A percentile compares a stretch with the other conserved stretches of the same genome.
These are phyloP conservation scores for Cladobotryum mycophilum DNA, from an alignment of 2,329 filamentous ascomycete species.

Conservation along the genomic window DNA sequence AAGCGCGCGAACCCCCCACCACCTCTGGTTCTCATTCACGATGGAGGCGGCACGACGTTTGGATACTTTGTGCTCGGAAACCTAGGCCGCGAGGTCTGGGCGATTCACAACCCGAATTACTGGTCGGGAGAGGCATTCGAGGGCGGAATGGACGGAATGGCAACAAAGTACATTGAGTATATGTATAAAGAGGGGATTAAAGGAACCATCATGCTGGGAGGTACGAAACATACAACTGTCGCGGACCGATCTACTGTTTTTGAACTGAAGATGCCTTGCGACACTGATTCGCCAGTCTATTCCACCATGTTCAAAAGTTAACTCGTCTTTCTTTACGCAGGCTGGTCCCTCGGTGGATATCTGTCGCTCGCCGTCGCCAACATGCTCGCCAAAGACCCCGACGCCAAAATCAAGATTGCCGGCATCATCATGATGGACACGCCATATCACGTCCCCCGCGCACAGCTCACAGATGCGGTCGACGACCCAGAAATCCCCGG, in stretches of 20 bases:
- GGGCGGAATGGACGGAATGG: constrained; percentile 26
- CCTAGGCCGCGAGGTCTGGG: constrained; percentile 25
- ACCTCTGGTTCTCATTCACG: constrained; percentile 25
- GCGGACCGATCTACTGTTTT: background rate
- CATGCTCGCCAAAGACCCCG: constrained; percentile 19
- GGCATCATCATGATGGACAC: constrained; percentile 25
- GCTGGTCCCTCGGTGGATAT: constrained; percentile 26
- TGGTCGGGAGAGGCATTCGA: constrained; percentile 19
- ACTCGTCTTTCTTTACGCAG: constrained; percentile 9
- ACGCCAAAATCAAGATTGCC: constrained; percentile 17
- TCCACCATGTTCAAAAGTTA: background rate
- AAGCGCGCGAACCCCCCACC: constrained; percentile 13
- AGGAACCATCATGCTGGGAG: constrained; percentile 22
- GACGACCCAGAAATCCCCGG: constrained; percentile 15
- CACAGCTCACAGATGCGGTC: constrained; percentile 11
- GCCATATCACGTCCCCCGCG: constrained; percentile 21
- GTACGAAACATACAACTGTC: constrained; percentile 13
- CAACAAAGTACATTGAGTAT: constrained; percentile 19
- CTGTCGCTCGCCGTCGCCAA: constrained; percentile 21
- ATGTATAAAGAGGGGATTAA: constrained; percentile 19
- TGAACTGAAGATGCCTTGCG: background rate
- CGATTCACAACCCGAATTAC: constrained; percentile 24
- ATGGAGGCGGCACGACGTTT: constrained; percentile 26
- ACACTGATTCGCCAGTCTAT: background rate
- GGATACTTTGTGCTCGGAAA: constrained; percentile 23